phyloP scores from a whole-genome alignment of 139 green algal genomes.

The Chlorella ohadii region DNA sequence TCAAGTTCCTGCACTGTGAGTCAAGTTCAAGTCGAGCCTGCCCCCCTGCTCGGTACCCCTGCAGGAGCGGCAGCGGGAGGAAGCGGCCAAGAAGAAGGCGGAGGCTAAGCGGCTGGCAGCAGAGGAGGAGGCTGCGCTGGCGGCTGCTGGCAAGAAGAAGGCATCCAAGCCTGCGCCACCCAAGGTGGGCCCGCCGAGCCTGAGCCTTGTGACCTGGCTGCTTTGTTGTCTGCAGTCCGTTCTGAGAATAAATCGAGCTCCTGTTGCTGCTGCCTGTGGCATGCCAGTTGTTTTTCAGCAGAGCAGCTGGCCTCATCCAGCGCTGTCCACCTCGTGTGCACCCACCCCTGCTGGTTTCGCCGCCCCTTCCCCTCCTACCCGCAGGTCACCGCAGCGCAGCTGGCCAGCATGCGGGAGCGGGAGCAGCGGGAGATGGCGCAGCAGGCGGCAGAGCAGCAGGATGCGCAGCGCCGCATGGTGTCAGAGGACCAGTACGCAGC shows the following conservation, averaged over 20 bases:
- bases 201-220: neutral
- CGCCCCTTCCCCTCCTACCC: neutral
- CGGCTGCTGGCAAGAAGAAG: slow-evolving; percentile 51
- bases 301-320: too few species aligned
- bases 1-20: too few species aligned
- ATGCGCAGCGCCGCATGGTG: slow-evolving; percentile 49
- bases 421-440: slow-evolving; percentile 39
- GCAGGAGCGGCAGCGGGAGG: slow-evolving; percentile 56
- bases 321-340: too few species aligned
- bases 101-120: slow-evolving; percentile 71
- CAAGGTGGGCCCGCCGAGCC: neutral
- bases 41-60: neutral
- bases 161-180: slow-evolving; percentile 41
- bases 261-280: too few species aligned
- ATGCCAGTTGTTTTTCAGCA: too few species aligned
- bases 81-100: slow-evolving; percentile 60
- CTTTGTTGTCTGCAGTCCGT: too few species aligned
- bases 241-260: too few species aligned
- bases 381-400: slow-evolving; percentile 64
- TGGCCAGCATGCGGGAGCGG: slow-evolving; percentile 47
- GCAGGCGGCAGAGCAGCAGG: slow-evolving; percentile 47
- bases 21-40: too few species aligned
- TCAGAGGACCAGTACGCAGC: slow-evolving; percentile 30
- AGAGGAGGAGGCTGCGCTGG: slow-evolving; percentile 68
- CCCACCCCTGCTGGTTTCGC: neutral